phyloP scores from a whole-genome alignment of 768 basidiomycete species.

The Sarcodon sp. region DNA sequence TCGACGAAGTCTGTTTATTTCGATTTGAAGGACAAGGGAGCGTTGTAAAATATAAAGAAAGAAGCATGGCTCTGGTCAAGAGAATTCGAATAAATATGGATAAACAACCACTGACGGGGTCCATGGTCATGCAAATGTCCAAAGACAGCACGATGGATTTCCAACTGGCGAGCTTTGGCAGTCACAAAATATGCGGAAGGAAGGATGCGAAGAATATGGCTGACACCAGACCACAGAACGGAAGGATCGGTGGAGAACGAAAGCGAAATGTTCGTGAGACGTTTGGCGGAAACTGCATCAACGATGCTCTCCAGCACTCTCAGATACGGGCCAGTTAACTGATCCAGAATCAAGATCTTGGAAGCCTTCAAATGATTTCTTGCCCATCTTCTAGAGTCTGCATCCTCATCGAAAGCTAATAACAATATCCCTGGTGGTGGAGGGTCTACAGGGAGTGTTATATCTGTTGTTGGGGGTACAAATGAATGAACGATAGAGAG shows the following conservation, averaged over 20 bases:
- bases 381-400: constrained; percentile 49
- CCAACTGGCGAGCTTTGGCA: constrained; percentile 20
- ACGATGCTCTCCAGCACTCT: constrained; percentile 30
- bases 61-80: constrained; percentile 1
- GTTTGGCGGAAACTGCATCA: constrained; percentile 14
- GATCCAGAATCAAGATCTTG: constrained; percentile 31
- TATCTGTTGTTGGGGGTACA: constrained; percentile 37
- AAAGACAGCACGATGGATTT: constrained; percentile 41
- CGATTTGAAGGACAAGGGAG: constrained; percentile 2
- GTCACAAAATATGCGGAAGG: constrained; percentile 29
- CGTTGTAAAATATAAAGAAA: background rate
- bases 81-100: background rate
- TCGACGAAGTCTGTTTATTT: constrained; percentile 39
- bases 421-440: constrained; percentile 51
- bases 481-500: constrained; percentile 24
- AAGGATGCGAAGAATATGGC: constrained; percentile 35
- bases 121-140: constrained; percentile 50
- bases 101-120: constrained; percentile 34
- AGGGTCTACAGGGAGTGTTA: constrained; percentile 19
- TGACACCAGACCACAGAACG: constrained; percentile 41
- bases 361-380: constrained; percentile 23
- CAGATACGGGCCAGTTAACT: constrained; percentile 35
- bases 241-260: constrained; percentile 24
- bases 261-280: constrained; percentile 1
- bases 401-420: constrained; percentile 37